phyloP scores from a whole-genome alignment of 2,329 filamentous ascomycete genomes.

The Neobulgaria alba region DNA sequence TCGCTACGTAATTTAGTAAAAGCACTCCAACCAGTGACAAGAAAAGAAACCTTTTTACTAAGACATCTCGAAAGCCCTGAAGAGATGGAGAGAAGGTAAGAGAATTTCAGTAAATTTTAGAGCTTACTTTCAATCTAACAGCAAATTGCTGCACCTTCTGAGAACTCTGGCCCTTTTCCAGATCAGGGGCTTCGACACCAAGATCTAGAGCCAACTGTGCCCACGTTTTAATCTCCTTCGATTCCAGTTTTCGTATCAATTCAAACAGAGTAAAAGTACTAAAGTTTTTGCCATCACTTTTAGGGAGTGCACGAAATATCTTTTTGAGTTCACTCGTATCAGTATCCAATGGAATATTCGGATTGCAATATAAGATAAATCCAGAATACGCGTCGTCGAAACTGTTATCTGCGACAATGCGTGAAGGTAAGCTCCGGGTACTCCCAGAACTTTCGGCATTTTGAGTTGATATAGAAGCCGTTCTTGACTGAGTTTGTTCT shows the following conservation, averaged over 20 bases:
- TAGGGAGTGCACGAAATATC: slow-evolving; percentile 70
- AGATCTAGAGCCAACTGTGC: slow-evolving; percentile 76
- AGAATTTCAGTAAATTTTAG: too few species aligned
- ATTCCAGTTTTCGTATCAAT: slow-evolving; percentile 69
- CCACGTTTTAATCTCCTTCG: slow-evolving; percentile 87
- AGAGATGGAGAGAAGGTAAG: too few species aligned
- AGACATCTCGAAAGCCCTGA: too few species aligned
- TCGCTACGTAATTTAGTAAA: slow-evolving; percentile 42
- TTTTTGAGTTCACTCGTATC: slow-evolving; percentile 66
- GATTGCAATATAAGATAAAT: slow-evolving; percentile 90
- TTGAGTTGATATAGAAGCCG: slow-evolving; percentile 2
- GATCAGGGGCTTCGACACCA: slow-evolving; percentile 79
- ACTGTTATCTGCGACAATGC: slow-evolving; percentile 56
- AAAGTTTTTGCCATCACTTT: slow-evolving; percentile 81
- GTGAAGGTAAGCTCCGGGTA: slow-evolving; percentile 47
- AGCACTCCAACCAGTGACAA: too few species aligned
- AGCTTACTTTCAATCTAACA: slow-evolving; percentile 75
- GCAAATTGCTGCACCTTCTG: slow-evolving; percentile 96
- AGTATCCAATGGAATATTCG: slow-evolving; percentile 59
- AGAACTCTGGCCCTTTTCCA: slow-evolving; percentile 75
- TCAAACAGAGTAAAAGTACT: slow-evolving; percentile 69
- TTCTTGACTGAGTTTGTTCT: slow-evolving; percentile 9
- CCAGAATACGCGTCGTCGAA: slow-evolving; percentile 75
- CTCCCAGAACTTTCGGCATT: slow-evolving; percentile 2
- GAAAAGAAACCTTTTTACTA: too few species aligned